Conservation (phyloP, 306 rosid species). For the Datisca glomerata region DNA sequence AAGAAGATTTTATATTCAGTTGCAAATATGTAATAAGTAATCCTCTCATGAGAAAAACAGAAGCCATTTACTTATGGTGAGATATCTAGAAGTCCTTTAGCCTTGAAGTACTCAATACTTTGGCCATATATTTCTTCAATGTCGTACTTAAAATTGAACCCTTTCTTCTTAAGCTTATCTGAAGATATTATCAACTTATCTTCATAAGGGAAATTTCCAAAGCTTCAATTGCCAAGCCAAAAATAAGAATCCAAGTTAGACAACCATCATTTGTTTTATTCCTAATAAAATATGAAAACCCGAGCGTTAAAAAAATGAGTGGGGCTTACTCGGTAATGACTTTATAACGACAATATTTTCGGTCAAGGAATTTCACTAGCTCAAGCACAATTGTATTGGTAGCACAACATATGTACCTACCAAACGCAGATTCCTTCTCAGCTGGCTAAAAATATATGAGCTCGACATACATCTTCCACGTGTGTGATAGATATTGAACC, state of each 20-base stretch:
- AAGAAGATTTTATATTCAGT: too few species aligned
- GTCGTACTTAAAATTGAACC: slow-evolving; percentile 53
- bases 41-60: too few species aligned
- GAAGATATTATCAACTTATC: slow-evolving; percentile 48
- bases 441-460: slow-evolving; percentile 74
- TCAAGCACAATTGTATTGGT: slow-evolving; percentile 52
- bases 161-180: slow-evolving; percentile 64
- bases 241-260: too few species aligned
- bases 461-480: slow-evolving; percentile 64
- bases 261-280: not conserved
- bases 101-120: slow-evolving; percentile 51
- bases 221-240: slow-evolving; percentile 32
- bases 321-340: slow-evolving; percentile 59
- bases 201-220: slow-evolving; percentile 44
- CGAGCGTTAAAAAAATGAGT: not conserved
- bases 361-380: slow-evolving; percentile 57
- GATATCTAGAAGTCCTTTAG: slow-evolving; percentile 45
- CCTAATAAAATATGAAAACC: not conserved
- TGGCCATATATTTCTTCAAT: slow-evolving; percentile 54
- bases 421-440: slow-evolving; percentile 72
- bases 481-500: slow-evolving; percentile 61
- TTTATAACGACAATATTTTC: slow-evolving; percentile 45
- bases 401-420: slow-evolving; percentile 56
- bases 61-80: too few species aligned
- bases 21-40: too few species aligned